These are phyloP conservation scores for Wickerhamomyces chambardii DNA, from an alignment of 805 yeast species.

Conservation along the genomic window DNA sequence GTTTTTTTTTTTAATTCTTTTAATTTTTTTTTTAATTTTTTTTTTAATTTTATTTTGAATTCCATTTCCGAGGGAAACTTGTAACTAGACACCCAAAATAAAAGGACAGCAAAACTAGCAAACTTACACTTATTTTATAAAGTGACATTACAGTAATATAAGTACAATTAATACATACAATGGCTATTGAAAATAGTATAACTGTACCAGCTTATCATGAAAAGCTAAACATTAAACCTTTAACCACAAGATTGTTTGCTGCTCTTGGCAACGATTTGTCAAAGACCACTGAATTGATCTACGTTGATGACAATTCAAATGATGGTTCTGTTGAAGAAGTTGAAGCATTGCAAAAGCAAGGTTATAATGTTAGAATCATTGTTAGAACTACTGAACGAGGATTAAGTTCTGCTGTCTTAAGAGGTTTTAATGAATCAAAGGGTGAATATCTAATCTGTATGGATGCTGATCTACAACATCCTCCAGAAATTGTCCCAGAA, in stretches of 20 bases:
- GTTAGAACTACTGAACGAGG: slow-evolving; percentile 44
- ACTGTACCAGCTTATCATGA: slow-evolving; percentile 45
- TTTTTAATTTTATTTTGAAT: neutral
- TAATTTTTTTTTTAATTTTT: too few species aligned
- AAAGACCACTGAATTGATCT: slow-evolving; percentile 34
- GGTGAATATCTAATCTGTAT: slow-evolving; percentile 40
- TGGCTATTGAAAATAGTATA: slow-evolving; percentile 30
- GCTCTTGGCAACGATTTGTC: slow-evolving; percentile 35
- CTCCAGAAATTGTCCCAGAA: slow-evolving; percentile 41
- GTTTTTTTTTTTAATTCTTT: too few species aligned
- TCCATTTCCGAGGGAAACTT: neutral
- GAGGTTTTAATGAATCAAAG: slow-evolving; percentile 35
- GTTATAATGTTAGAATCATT: slow-evolving; percentile 37
- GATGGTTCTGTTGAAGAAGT: slow-evolving; percentile 47
- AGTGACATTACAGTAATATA: too few species aligned
- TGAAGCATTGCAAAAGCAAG: slow-evolving; percentile 31
- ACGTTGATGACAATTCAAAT: slow-evolving; percentile 41
- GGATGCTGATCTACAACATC: slow-evolving; percentile 48
- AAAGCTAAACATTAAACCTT: slow-evolving; percentile 36
- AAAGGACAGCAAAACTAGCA: too few species aligned
- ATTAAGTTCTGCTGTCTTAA: slow-evolving; percentile 37
- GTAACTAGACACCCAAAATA: neutral
- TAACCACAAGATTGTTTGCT: slow-evolving; percentile 37
- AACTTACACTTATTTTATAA: too few species aligned
- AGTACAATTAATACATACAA: too few species aligned